Evolutionary conservation across 768 basidiomycete species (phyloP).

Genomic region (Mycena floridula): DNA sequence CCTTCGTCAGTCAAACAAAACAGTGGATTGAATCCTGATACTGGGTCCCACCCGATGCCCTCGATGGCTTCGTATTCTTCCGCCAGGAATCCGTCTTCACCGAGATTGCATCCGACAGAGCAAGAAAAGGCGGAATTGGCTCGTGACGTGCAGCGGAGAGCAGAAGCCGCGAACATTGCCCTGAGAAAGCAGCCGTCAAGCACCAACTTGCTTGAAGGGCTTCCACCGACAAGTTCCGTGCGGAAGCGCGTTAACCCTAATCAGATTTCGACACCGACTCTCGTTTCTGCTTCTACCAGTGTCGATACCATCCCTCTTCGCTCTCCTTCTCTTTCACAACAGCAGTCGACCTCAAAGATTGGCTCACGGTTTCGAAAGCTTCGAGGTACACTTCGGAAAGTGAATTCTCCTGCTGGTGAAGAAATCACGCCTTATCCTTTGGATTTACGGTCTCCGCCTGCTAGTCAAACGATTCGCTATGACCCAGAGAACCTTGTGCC

Average conservation of each 20-base stretch:
- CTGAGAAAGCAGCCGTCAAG: conserved; percentile 47
- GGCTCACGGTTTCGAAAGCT: conserved; percentile 71
- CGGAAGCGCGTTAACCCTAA: conserved; percentile 56
- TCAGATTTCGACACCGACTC: conserved; percentile 59
- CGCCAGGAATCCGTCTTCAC: conserved; percentile 34
- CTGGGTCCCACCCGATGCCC: neutral
- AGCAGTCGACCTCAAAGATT: conserved; percentile 49
- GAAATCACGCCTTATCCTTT: conserved; percentile 42
- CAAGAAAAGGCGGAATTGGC: conserved; percentile 52
- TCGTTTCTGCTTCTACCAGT: conserved; percentile 63
- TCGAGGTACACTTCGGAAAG: conserved; percentile 57
- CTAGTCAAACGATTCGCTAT: conserved; percentile 32
- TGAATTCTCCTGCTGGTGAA: conserved; percentile 33
- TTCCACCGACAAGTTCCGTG: conserved; percentile 33
- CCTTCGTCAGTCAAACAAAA: conserved; percentile 4
- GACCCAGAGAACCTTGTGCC: conserved; percentile 33
- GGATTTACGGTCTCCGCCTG: conserved; percentile 32
- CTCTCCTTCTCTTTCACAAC: conserved; percentile 40
- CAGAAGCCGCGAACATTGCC: conserved; percentile 58
- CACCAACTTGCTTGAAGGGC: conserved; percentile 32
- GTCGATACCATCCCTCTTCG: conserved; percentile 63
- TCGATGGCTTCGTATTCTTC: neutral
- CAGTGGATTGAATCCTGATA: neutral
- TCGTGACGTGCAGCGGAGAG: conserved; percentile 60
- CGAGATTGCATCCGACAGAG: conserved; percentile 35